Evolutionary conservation across 2,329 filamentous ascomycete genomes (phyloP).

Genomic region (Fusarium liriodendri): DNA sequence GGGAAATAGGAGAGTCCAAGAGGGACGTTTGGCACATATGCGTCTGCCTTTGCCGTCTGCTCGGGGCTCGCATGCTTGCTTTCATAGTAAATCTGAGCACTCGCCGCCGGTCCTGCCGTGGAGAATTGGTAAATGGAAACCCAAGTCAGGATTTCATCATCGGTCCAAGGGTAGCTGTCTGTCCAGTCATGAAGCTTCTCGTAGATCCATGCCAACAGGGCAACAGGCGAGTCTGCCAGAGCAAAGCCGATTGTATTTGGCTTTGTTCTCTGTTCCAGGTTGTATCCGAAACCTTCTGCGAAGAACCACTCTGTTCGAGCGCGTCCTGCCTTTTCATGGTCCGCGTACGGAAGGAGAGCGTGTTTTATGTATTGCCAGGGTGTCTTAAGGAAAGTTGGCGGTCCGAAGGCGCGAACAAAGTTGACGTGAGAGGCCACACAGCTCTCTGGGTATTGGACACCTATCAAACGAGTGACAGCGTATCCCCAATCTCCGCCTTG

Average conservation of each 20-base stretch:
- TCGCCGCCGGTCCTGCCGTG: slow-evolving; percentile 74
- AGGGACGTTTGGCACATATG: slow-evolving; percentile 51
- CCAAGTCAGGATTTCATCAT: slow-evolving; percentile 83
- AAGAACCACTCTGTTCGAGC: slow-evolving; percentile 68
- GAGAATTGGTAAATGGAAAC: slow-evolving; percentile 79
- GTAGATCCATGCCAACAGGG: slow-evolving; percentile 80
- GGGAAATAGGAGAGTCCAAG: slow-evolving; percentile 67
- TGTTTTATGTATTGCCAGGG: slow-evolving; percentile 67
- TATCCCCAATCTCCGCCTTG: slow-evolving; percentile 81
- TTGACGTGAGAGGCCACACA: slow-evolving; percentile 57
- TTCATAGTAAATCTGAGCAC: slow-evolving; percentile 80
- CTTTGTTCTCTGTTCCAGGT: slow-evolving; percentile 64
- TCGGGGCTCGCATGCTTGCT: slow-evolving; percentile 54
- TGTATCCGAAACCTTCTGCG: slow-evolving; percentile 58
- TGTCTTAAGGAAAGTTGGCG: slow-evolving; percentile 61
- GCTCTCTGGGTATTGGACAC: slow-evolving; percentile 69
- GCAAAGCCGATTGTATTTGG: slow-evolving; percentile 80
- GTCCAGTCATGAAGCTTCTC: slow-evolving; percentile 86
- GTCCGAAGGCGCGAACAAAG: slow-evolving; percentile 64
- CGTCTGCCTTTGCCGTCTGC: slow-evolving; percentile 14
- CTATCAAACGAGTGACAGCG: slow-evolving; percentile 72
- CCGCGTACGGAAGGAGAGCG: slow-evolving; percentile 63
- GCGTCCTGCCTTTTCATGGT: slow-evolving; percentile 53
- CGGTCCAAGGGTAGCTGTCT: slow-evolving; percentile 77
- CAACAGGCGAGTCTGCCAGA: slow-evolving; percentile 76